A percentile compares a stretch with the other conserved stretches of the same genome.
These are phyloP conservation scores for Solanum tarapatanum DNA, from an alignment of 257 asterid species.

Conservation along the genomic window DNA sequence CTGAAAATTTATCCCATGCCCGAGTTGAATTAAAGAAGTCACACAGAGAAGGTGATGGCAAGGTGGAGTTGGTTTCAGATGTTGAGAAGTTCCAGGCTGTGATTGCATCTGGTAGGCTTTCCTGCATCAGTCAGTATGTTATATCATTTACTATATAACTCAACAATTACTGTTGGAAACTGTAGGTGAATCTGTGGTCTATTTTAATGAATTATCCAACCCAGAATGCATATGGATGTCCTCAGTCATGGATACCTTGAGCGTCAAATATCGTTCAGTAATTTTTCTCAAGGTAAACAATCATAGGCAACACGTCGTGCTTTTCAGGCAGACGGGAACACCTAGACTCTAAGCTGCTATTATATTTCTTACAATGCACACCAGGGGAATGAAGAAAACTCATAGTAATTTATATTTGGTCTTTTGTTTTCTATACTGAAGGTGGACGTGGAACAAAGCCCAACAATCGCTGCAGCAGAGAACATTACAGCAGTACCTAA, in stretches of 20 bases:
- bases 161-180: constrained; percentile 8
- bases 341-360: not conserved
- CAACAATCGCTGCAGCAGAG: constrained; percentile 42
- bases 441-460: constrained; percentile 54
- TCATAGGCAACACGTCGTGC: not conserved
- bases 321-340: not conserved
- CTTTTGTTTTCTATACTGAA: not conserved
- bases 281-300: constrained; percentile 67
- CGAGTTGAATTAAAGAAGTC: constrained; percentile 35
- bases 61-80: constrained; percentile 50
- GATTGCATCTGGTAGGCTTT: constrained; percentile 51
- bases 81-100: constrained; percentile 79
- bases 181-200: constrained; percentile 76
- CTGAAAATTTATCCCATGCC: constrained; percentile 46
- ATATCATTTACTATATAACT: not conserved
- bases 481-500: constrained; percentile 40
- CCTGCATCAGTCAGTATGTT: constrained; percentile 23
- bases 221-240: constrained; percentile 56
- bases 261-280: constrained; percentile 55
- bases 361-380: not conserved
- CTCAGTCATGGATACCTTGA: constrained; percentile 47
- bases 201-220: constrained; percentile 38
- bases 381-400: not conserved
- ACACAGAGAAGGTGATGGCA: constrained; percentile 84
- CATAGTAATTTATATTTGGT: not conserved